Evolutionary conservation across 2,329 filamentous ascomycete species (phyloP).

Genomic region (Alternaria conjuncta): DNA sequence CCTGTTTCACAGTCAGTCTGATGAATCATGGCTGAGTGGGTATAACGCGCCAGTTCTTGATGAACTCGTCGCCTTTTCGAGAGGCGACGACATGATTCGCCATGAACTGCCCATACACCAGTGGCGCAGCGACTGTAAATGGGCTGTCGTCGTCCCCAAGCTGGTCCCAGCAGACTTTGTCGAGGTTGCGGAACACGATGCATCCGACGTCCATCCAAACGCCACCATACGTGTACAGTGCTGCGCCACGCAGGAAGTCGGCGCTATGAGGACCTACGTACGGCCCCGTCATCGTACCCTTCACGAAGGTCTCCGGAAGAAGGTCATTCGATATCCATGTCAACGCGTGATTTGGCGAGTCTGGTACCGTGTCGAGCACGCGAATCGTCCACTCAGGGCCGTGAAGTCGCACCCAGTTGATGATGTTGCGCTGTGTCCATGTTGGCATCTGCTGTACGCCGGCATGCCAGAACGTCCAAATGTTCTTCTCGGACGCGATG

Average conservation of each 20-base stretch:
- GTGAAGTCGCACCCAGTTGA: slow-evolving; percentile 51
- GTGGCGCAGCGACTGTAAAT: slow-evolving; percentile 39
- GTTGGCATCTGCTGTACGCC: slow-evolving; percentile 45
- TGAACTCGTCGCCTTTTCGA: slow-evolving; percentile 53
- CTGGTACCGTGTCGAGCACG: slow-evolving; percentile 48
- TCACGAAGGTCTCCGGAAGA: slow-evolving; percentile 50
- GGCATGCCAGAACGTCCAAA: slow-evolving; percentile 52
- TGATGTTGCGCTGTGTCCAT: slow-evolving; percentile 52
- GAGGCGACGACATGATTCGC: slow-evolving; percentile 55
- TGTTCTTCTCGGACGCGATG: slow-evolving; percentile 49
- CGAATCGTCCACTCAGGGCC: slow-evolving; percentile 52
- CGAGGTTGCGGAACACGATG: slow-evolving; percentile 48
- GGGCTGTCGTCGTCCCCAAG: slow-evolving; percentile 48
- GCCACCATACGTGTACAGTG: slow-evolving; percentile 50
- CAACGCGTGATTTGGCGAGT: slow-evolving; percentile 49
- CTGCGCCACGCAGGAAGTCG: slow-evolving; percentile 57
- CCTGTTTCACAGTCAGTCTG: slow-evolving; percentile 13
- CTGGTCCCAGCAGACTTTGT: slow-evolving; percentile 49
- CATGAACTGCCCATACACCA: slow-evolving; percentile 34
- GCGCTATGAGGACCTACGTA: slow-evolving; percentile 54
- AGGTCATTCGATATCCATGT: slow-evolving; percentile 46
- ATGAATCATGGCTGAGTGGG: background rate
- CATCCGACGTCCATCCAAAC: slow-evolving; percentile 53
- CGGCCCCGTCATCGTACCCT: slow-evolving; percentile 54
- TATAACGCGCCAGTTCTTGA: slow-evolving; percentile 56